Evolutionary conservation across 2,329 filamentous ascomycete genomes (phyloP).

Genomic region (Colletotrichum trifolii): DNA sequence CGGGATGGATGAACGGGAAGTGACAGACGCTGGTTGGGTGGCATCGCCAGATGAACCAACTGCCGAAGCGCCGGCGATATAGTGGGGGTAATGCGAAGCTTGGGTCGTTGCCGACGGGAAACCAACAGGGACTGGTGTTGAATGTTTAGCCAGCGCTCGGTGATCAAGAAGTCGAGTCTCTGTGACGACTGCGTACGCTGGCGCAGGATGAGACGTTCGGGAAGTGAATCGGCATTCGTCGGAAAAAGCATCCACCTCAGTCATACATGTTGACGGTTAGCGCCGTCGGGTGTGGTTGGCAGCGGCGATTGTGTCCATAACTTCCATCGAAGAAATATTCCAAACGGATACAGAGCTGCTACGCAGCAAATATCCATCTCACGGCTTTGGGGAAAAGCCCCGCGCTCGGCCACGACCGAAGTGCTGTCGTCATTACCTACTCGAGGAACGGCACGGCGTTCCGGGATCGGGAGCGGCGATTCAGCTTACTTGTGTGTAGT

Average conservation of each 20-base stretch:
- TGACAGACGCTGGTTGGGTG: not conserved
- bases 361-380: too few relatives aligned
- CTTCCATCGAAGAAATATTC: too few relatives aligned
- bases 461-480: conserved; percentile 14
- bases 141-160: conserved; percentile 11
- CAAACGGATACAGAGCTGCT: too few relatives aligned
- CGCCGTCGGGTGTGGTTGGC: conserved; percentile 3
- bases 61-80: conserved; percentile 22
- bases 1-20: conserved; percentile 31
- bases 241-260: too few relatives aligned
- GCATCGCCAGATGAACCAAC: conserved; percentile 19
- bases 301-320: conserved; percentile 14
- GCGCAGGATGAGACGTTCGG: too few relatives aligned
- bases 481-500: not conserved
- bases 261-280: conserved; percentile 5
- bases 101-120: conserved; percentile 12
- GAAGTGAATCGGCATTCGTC: too few relatives aligned
- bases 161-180: not conserved
- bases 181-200: not conserved
- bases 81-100: conserved; percentile 30
- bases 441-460: conserved; percentile 7
- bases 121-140: conserved; percentile 17
- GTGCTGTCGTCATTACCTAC: conserved; percentile 16
- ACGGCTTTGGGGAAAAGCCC: conserved; percentile 14
- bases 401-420: conserved; percentile 10